phyloP scores from a whole-genome alignment of 164 flowering plant species.

The Echeveria elegans region DNA sequence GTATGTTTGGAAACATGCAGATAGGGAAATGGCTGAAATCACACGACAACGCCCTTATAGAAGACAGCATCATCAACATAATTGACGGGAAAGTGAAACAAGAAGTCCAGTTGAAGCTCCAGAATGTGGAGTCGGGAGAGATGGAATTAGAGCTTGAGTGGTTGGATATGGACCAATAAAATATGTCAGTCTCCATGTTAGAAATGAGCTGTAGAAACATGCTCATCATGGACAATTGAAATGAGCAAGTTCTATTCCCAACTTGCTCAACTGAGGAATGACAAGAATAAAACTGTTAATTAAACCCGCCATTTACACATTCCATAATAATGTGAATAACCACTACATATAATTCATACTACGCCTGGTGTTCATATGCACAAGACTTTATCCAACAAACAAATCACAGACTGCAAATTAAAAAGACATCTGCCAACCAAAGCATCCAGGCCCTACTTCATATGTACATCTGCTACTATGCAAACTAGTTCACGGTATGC shows the following conservation, averaged over 20 bases:
- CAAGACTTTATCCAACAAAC: too few species aligned
- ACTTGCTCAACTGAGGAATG: too few species aligned
- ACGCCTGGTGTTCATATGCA: too few species aligned
- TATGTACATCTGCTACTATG: background rate
- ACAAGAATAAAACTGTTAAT: too few species aligned
- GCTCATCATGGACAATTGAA: too few species aligned
- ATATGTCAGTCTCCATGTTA: too few species aligned
- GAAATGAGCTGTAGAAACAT: too few species aligned
- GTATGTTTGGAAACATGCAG: constrained; percentile 80
- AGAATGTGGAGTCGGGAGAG: constrained; percentile 90
- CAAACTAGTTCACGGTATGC: background rate
- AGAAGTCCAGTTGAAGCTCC: constrained; percentile 66
- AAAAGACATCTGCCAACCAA: background rate
- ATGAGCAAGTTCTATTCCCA: too few species aligned
- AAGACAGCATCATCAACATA: constrained; percentile 78
- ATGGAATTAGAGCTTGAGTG: constrained; percentile 72
- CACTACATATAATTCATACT: too few species aligned
- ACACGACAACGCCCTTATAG: constrained; percentile 65
- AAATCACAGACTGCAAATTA: background rate
- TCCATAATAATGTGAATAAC: too few species aligned
- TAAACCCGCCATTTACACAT: too few species aligned
- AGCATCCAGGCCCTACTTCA: background rate
- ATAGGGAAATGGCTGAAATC: constrained; percentile 98
- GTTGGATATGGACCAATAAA: constrained; percentile 33
- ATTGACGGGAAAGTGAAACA: constrained; percentile 80